Percentiles rank a stretch among this genome's conserved stretches.
phyloP scores from a whole-genome alignment of 306 rosid species.

The Malus fusca region DNA sequence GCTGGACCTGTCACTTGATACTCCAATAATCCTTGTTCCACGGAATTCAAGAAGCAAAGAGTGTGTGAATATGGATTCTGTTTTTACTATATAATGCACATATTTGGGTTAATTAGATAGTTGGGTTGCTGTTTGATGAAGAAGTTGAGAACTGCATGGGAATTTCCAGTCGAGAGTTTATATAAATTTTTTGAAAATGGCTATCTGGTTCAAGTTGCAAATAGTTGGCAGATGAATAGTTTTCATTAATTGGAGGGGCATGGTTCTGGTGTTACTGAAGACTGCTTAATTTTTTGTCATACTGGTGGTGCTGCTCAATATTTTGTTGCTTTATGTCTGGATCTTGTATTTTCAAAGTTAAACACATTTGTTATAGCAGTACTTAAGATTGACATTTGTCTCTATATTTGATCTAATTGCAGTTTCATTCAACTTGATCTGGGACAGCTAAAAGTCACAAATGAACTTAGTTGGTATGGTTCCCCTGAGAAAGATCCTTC shows the following conservation, averaged over 20 bases:
- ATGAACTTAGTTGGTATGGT: conserved; percentile 93
- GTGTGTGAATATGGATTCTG: conserved; percentile 40
- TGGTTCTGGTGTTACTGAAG: background rate
- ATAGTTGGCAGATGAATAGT: background rate
- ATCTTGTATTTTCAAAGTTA: background rate
- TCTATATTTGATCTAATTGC: conserved; percentile 20
- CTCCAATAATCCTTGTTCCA: conserved; percentile 88
- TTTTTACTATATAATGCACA: conserved; percentile 1
- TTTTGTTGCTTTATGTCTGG: conserved; percentile 2
- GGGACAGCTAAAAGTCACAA: conserved; percentile 70
- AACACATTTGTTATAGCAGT: background rate
- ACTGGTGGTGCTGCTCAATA: background rate
- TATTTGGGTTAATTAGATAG: background rate
- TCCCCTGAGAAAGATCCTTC: conserved; percentile 75
- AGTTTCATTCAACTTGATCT: conserved; percentile 98
- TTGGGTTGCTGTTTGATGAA: background rate
- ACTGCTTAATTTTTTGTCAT: background rate
- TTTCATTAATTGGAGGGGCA: background rate
- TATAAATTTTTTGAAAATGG: background rate
- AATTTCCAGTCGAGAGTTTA: background rate
- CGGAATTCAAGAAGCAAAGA: conserved; percentile 81
- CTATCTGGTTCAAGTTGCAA: background rate
- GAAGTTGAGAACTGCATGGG: background rate
- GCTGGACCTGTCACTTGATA: conserved; percentile 91
- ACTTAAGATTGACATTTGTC: background rate